These are phyloP conservation scores for Curvularia hawaiiensis DNA, from an alignment of 2,329 filamentous ascomycete species.

Conservation along the genomic window DNA sequence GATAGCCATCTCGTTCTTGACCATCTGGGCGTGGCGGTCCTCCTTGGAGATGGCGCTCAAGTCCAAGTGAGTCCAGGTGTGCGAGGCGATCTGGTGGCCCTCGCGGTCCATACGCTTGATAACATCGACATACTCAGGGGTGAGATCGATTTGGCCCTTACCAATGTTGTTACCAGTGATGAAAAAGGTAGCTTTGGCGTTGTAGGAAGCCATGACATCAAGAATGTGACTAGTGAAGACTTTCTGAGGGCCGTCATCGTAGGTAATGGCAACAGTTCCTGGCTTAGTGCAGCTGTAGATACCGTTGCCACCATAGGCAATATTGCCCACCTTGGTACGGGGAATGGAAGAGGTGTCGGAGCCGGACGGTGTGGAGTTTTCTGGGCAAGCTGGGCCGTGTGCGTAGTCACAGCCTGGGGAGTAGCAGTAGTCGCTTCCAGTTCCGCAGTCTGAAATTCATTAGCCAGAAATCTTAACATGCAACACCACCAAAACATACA, in stretches of 20 bases:
- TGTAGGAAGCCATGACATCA: conserved; percentile 63
- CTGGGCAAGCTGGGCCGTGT: conserved; percentile 66
- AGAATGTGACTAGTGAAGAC: conserved; percentile 66
- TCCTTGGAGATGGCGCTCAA: conserved; percentile 51
- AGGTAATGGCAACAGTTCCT: conserved; percentile 69
- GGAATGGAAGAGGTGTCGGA: conserved; percentile 59
- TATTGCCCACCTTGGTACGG: conserved; percentile 59
- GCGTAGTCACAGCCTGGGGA: conserved; percentile 66
- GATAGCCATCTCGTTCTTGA: conserved; percentile 61
- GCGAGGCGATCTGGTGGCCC: conserved; percentile 66
- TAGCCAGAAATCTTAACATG: conserved; percentile 7
- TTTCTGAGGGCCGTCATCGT: conserved; percentile 67
- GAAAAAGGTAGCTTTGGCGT: conserved; percentile 71
- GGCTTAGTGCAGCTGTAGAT: conserved; percentile 60
- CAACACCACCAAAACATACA: conserved; percentile 24
- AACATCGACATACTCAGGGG: conserved; percentile 53
- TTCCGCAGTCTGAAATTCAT: conserved; percentile 55
- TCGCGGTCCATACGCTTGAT: conserved; percentile 61
- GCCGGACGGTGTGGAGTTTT: conserved; percentile 60
- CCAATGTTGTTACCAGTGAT: conserved; percentile 63
- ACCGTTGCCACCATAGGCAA: conserved; percentile 62
- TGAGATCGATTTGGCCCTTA: conserved; percentile 62
- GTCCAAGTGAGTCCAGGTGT: conserved; percentile 61
- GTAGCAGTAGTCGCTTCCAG: conserved; percentile 61
- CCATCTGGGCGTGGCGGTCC: conserved; percentile 56